phyloP scores from a whole-genome alignment of 1,139 yeast genomes.

The Yamadazyma songkhlaensis region DNA sequence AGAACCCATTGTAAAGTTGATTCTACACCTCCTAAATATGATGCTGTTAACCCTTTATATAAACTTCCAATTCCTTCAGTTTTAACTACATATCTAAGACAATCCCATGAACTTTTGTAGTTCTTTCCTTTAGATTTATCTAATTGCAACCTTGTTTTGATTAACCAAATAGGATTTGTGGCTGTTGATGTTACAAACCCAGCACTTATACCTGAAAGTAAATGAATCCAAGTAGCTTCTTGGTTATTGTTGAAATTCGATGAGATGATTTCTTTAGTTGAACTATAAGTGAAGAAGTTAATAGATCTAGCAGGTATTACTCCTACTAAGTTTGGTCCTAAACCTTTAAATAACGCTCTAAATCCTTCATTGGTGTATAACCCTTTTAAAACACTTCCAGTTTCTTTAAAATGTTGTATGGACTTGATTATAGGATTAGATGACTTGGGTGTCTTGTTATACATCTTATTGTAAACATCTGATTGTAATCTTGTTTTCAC shows the following conservation, averaged over 20 bases:
- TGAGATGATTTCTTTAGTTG: constrained; percentile 73
- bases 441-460: constrained; percentile 42
- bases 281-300: constrained; percentile 94
- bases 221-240: constrained; percentile 84
- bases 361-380: constrained; percentile 79
- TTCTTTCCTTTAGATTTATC: constrained; percentile 66
- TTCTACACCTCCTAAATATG: constrained; percentile 91
- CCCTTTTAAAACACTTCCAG: constrained; percentile 65
- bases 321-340: constrained; percentile 95
- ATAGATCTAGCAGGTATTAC: constrained; percentile 99
- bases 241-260: constrained; percentile 64
- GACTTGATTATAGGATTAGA: constrained; percentile 43
- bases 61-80: constrained; percentile 80
- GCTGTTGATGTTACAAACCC: constrained; percentile 95
- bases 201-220: constrained; percentile 86
- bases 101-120: constrained; percentile 85
- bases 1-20: constrained; percentile 95
- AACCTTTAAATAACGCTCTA: constrained; percentile 84
- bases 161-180: constrained; percentile 99
- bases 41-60: constrained; percentile 88
- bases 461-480: constrained; percentile 57
- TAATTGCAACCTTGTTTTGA: constrained; percentile 89
- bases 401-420: constrained; percentile 75
- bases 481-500: constrained; percentile 94
- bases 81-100: constrained; percentile 64